Evolutionary conservation across 257 asterid genomes (phyloP).

Genomic region (Misopates orontium): DNA sequence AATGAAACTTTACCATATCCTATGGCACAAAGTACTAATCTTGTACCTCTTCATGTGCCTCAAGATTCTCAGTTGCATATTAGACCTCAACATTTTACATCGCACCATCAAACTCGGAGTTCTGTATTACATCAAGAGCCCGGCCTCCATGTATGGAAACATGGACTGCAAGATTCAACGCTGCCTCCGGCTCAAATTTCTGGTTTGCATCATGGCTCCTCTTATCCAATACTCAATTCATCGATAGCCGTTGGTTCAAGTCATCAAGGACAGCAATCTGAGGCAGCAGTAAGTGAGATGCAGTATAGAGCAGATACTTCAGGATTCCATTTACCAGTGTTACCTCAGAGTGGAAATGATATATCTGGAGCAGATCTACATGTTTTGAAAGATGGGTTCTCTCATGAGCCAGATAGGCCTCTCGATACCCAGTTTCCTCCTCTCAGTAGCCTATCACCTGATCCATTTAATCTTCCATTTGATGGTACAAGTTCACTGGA

Average conservation of each 20-base stretch:
- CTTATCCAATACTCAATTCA: conserved; percentile 38
- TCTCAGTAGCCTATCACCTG: too few relatives aligned
- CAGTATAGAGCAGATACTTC: conserved; percentile 37
- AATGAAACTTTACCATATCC: conserved; percentile 30
- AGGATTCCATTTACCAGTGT: conserved; percentile 31
- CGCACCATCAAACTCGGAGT: conserved; percentile 25
- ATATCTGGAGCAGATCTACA: conserved; percentile 32
- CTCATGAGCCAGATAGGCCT: too few relatives aligned
- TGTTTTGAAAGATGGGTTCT: too few relatives aligned
- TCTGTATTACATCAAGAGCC: conserved; percentile 33
- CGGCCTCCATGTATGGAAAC: conserved; percentile 33
- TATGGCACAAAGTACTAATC: conserved; percentile 33
- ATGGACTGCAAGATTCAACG: conserved; percentile 36
- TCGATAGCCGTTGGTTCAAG: conserved; percentile 34
- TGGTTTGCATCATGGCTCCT: conserved; percentile 36
- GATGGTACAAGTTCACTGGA: too few relatives aligned
- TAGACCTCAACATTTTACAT: conserved; percentile 29
- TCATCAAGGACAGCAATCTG: conserved; percentile 38
- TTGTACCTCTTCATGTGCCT: conserved; percentile 29
- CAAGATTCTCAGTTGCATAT: conserved; percentile 28
- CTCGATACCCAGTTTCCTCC: too few relatives aligned
- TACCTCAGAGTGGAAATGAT: conserved; percentile 31
- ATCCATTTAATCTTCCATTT: too few relatives aligned
- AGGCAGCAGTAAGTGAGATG: conserved; percentile 31
- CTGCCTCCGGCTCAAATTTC: conserved; percentile 36